Evolutionary conservation across 2,329 filamentous ascomycete genomes (phyloP), one percentile per base, ranked within the genome.

Genomic region (Aureobasidium sp.): DNA sequence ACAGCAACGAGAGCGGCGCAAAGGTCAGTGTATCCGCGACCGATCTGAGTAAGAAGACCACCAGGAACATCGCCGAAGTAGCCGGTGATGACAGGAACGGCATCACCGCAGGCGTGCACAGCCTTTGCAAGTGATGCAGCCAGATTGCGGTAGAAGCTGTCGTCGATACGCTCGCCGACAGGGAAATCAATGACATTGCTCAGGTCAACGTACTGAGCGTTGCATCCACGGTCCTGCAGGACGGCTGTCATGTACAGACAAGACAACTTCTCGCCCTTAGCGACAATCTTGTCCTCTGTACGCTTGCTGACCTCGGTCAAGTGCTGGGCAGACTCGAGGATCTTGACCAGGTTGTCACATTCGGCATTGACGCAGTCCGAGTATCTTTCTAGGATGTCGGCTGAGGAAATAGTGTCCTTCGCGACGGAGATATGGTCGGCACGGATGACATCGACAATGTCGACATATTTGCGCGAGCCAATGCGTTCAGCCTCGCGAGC

Each of bases 51-150:
- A 68, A 99, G 85, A 62, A 99, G 82, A 64, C 92, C 93, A 15
- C 92, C 92, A 0, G 93, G 93, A 2, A 97, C 90, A 63, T 88
- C 89, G 63, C 94, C 94, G 73, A 99, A 99, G 79, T 94, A 99
- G 17, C 94, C 94, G 13, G 94, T 97, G 46, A 81, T 77, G 64
- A 81, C 78, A 1, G 75, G 76, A 0, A 76, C 75, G 65, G 76
- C 78, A 64, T 75, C 71, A 39, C 76, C 78, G 63, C 76, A 76
- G 2, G 74, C 72, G 29, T 71, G 67, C 17, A 81, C 75, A 63
- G 75, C 74, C 26, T 73, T 69, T n/a, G 71, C 77, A 50, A 81
- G 68, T 0, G 75, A 70, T 1, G 66, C 66, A 36, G 76, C 74
- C 63, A 80, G 68, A 34, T 75, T 75, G 67, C 65, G 72, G 70